Base-by-base conservation (phyloP, 202 grass and related monocot genomes). In the Setaria viridis region DNA sequence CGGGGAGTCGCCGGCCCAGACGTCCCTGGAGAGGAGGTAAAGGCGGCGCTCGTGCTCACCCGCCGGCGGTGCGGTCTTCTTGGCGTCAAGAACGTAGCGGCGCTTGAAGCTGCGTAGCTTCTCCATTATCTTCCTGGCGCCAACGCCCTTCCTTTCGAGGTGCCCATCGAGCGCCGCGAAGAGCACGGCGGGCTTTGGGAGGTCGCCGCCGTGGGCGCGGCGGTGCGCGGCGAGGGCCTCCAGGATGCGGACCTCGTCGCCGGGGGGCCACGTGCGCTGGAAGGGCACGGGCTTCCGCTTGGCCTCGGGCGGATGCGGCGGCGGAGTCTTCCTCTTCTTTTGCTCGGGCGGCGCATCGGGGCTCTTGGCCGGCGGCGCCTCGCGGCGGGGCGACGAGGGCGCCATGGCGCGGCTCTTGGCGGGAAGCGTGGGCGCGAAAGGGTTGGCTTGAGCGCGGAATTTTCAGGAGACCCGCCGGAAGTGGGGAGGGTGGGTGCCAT, bases 201-300 rank as follows among this genome's bases (percentile, higher is more conserved):
- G 54, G 2, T 5, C 5, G 63, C 74, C 50, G 39, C 65, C 65
- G 11, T 85, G 53, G 30, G 17, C 53, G 39, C 7, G 67, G 67
- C 45, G 75, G 43, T 79, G 54, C 30, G 84, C 43, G 4, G 65
- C 75, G 43, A 85, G 54, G 54, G 75, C 84, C 84, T 79, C 20
- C 7, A 85, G 84, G 66, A 85, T 85, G 19, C 43, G 74, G 39
- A 79, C 43, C 66, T 85, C 84, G 45, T 85, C 84, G 12, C 12
- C 43, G 32, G 54, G 45, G 32, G 43, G 16, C 75, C 84, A 79
- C 41, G 45, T 51, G 54, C 84, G 84, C 75, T 78, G 65, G 43
- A 79, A 85, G 2, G 4, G 62, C 21, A 37, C 35, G 35, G 43
- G 17, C 46, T 62, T 34, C 70, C 47, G 43, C 43, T 45, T 12